phyloP scores from a whole-genome alignment of 225 moss, liverwort and hornwort species.

The Neckera pumila region DNA sequence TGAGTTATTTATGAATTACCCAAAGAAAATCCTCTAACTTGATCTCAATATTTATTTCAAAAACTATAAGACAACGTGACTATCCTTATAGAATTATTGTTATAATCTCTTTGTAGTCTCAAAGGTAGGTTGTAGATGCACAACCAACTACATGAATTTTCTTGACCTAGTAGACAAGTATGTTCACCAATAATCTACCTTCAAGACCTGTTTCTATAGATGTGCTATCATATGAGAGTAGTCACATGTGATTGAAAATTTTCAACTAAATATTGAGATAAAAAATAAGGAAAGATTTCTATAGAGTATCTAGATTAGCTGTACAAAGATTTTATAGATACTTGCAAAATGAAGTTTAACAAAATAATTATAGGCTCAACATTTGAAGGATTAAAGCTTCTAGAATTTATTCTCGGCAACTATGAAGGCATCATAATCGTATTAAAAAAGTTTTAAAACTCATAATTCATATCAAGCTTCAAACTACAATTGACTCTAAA shows the following conservation, averaged over 20 bases:
- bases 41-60: background rate
- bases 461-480: too few relatives aligned
- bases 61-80: background rate
- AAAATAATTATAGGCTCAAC: too few relatives aligned
- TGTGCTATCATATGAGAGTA: background rate
- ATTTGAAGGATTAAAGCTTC: too few relatives aligned
- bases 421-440: too few relatives aligned
- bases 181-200: too few relatives aligned
- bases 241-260: background rate
- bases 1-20: background rate
- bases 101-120: background rate
- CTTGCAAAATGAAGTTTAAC: too few relatives aligned
- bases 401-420: too few relatives aligned
- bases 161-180: too few relatives aligned
- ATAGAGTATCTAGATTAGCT: background rate
- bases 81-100: background rate
- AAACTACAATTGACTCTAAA: too few relatives aligned
- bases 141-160: background rate
- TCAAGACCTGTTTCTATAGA: fast-evolving
- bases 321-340: too few relatives aligned
- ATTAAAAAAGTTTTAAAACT: too few relatives aligned
- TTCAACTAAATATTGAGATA: background rate
- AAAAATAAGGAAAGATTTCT: background rate
- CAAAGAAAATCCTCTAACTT: background rate
- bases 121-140: background rate